Evolutionary conservation across 106 monocot genomes (phyloP).

Genomic region (Apostasia ramifera): DNA sequence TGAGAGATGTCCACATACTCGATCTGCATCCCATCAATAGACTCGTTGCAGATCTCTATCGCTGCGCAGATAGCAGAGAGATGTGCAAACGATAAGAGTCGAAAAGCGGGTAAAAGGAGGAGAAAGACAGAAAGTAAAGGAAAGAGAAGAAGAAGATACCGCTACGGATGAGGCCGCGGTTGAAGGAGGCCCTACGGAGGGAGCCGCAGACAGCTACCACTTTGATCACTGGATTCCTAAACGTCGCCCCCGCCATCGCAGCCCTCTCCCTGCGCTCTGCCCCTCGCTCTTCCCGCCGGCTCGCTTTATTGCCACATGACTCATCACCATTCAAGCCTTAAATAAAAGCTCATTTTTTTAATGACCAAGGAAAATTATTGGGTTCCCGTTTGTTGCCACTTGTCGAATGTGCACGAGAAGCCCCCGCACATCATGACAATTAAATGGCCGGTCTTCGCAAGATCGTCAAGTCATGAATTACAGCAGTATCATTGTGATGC

Average conservation of each 20-base stretch:
- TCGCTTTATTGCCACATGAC: background rate
- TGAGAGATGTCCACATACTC: slow-evolving; percentile 44
- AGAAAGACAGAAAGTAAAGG: background rate
- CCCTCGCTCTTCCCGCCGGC: background rate
- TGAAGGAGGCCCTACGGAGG: slow-evolving; percentile 29
- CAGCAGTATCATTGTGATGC: too few species aligned
- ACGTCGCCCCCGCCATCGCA: background rate
- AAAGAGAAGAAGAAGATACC: slow-evolving; percentile 13
- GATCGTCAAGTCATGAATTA: too few species aligned
- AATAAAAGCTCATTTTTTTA: too few species aligned
- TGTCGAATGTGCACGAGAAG: too few species aligned
- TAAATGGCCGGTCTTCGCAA: too few species aligned
- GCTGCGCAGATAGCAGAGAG: slow-evolving; percentile 18
- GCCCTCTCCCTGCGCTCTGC: background rate
- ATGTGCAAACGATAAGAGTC: background rate
- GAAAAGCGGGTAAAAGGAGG: too few species aligned
- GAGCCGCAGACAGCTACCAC: slow-evolving; percentile 33
- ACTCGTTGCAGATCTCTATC: slow-evolving; percentile 38
- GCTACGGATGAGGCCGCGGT: slow-evolving; percentile 26
- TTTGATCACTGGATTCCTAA: slow-evolving; percentile 6
- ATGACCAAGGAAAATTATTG: too few species aligned
- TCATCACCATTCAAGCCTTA: too few species aligned
- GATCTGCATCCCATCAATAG: slow-evolving; percentile 29
- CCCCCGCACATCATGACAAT: too few species aligned
- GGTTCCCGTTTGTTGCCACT: too few species aligned